phyloP scores from a whole-genome alignment of 2,329 filamentous ascomycete species.

The Monilinia polystroma region DNA sequence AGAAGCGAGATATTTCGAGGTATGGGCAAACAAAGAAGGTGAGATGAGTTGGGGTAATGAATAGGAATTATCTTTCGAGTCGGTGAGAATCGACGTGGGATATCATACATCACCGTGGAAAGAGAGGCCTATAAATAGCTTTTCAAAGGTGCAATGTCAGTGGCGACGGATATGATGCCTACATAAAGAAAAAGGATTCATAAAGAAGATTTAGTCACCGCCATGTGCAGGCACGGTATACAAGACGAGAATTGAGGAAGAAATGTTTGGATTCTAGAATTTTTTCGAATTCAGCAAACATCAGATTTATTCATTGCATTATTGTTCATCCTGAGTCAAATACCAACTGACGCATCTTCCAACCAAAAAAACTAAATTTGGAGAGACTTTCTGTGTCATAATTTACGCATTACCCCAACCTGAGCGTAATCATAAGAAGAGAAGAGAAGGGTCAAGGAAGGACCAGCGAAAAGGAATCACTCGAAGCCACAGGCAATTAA shows the following conservation, averaged over 20 bases:
- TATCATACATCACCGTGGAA: neutral
- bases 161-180: neutral
- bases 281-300: neutral
- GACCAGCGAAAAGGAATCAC: neutral
- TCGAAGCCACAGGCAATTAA: neutral
- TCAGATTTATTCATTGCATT: neutral
- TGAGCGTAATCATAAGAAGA: neutral
- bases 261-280: neutral
- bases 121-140: neutral
- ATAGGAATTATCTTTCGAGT: neutral
- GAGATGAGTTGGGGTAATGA: neutral
- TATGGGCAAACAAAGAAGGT: neutral
- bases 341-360: no score
- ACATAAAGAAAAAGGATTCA: neutral
- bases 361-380: neutral
- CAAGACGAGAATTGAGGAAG: neutral
- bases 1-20: neutral
- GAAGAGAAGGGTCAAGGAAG: neutral
- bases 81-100: neutral
- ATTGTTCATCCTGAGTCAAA: conserved; percentile 13
- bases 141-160: neutral
- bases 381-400: neutral
- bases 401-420: neutral
- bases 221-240: neutral
- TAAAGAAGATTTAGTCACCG: conserved; percentile 6